These are phyloP conservation scores for Aristolochia contorta DNA, from an alignment of 164 flowering plant species.

Conservation along the genomic window DNA sequence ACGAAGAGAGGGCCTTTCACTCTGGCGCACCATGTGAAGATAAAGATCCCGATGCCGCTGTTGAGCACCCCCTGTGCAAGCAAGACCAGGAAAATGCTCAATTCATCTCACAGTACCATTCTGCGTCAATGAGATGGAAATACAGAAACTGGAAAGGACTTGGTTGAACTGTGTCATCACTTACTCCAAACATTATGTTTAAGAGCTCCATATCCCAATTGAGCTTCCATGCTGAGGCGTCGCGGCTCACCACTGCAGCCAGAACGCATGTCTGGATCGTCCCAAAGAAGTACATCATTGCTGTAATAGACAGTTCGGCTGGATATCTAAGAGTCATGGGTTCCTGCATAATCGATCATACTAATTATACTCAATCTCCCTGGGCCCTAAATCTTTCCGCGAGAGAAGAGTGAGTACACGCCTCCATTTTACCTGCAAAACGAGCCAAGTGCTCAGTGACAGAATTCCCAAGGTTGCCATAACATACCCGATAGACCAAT, in stretches of 20 bases:
- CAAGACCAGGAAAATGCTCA: not conserved
- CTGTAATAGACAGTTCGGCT: conserved; percentile 7
- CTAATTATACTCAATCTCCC: not conserved
- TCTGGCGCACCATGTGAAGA: conserved; percentile 9
- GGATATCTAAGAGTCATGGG: conserved; percentile 5
- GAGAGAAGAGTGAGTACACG: too few species aligned
- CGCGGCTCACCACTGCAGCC: conserved; percentile 2
- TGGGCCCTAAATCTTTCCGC: too few species aligned
- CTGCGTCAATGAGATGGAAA: not conserved
- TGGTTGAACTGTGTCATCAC: not conserved
- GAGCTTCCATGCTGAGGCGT: conserved; percentile 10
- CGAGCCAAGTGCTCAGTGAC: conserved; percentile 11
- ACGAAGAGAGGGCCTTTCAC: conserved; percentile 12
- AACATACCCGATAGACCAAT: conserved; percentile 6
- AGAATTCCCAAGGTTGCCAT: conserved; percentile 9
- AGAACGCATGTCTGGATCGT: conserved; percentile 5
- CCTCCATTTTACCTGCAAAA: conserved; percentile 9
- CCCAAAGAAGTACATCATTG: conserved; percentile 13
- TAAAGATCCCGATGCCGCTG: conserved; percentile 10
- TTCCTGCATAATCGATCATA: conserved; percentile 2
- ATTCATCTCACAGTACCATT: not conserved
- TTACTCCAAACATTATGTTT: conserved; percentile 10
- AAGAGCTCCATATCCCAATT: conserved; percentile 10
- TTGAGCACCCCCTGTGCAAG: conserved; percentile 8
- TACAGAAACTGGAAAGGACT: not conserved